These are phyloP conservation scores for Vigna unguiculata DNA, from an alignment of 306 rosid species.

Conservation along the genomic window DNA sequence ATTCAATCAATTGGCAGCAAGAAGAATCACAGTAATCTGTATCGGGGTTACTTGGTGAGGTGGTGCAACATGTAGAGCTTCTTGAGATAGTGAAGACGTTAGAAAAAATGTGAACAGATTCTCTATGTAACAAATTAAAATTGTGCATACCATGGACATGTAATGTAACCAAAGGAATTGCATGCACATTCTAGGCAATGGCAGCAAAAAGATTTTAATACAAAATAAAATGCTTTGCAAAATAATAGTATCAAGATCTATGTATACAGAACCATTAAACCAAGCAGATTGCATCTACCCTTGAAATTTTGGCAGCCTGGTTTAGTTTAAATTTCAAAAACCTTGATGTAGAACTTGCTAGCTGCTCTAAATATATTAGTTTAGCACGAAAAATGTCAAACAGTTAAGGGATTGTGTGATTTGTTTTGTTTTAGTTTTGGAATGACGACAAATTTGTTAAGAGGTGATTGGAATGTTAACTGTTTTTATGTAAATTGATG, in stretches of 20 bases:
- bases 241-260: not conserved
- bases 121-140: conserved; percentile 20
- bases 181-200: not conserved
- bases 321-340: not conserved
- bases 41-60: conserved; percentile 46
- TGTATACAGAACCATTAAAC: not conserved
- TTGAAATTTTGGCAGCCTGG: not conserved
- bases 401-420: too few relatives aligned
- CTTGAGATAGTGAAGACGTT: conserved; percentile 20
- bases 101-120: conserved; percentile 13
- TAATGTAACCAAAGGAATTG: not conserved
- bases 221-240: not conserved
- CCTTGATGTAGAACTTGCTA: not conserved
- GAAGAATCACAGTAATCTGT: conserved; percentile 18
- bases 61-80: conserved; percentile 29
- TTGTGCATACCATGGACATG: not conserved
- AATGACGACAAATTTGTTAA: too few relatives aligned
- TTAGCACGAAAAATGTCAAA: too few relatives aligned
- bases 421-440: too few relatives aligned
- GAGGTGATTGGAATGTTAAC: not conserved
- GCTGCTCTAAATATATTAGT: not conserved
- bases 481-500: not conserved
- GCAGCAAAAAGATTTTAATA: not conserved
- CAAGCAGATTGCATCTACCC: not conserved
- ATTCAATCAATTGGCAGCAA: conserved; percentile 3